Base-by-base conservation (phyloP, 768 basidiomycete species). In the Leccinum incarnatum region DNA sequence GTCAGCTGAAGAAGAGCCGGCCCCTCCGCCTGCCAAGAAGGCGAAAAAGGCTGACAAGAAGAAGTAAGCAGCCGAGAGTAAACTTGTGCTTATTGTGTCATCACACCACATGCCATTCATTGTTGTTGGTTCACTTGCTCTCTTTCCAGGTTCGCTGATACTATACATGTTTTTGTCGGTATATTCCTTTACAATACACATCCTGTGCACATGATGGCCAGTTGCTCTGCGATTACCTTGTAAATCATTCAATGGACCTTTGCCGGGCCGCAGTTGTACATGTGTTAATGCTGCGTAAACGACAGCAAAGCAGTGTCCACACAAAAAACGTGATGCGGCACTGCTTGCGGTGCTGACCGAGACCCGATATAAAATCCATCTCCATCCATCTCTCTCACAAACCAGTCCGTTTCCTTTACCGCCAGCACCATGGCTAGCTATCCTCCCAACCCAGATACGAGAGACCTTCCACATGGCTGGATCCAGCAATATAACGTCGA, bases 391-490 rank as follows among this genome's bases (percentile, higher is more conserved):
- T 55, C 59, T 67, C 67, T 74, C 75, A 72, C 65, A 46, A 32
- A 30, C 53, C 19, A n/a, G 19, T 29, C 30, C 30, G 9, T 40
- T 40, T 32, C 51, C 52, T 48, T 19, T 25, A 62, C 62, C 51
- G 57, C 67, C 61, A 71, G 63, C 66, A 21, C 11, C 42, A 81
- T 83, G 70, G 69, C 78, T 54, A 72, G 77, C 57, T 79, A 81
- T 57, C 77, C 82, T 47, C 71, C 75, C 51, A 74, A 73, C 70
- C 81, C 81, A n/a, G 89, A 91, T 67, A 69, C 72, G 12, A 81
- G 89, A 54, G 74, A 77, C 4, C 78, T 91, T 1, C 89, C 89
- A 10, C 74, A 74, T 1, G 89, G 89, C 40, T 91, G 88, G 88
- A 75, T 83, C 17, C 73, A 80, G 17, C 86, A 89, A 64, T 91